Percentiles rank a stretch among this genome's conserved stretches.
These are phyloP conservation scores for Tylopilus plumbeoviolaceoides DNA, from an alignment of 768 basidiomycete species.

Conservation along the genomic window DNA sequence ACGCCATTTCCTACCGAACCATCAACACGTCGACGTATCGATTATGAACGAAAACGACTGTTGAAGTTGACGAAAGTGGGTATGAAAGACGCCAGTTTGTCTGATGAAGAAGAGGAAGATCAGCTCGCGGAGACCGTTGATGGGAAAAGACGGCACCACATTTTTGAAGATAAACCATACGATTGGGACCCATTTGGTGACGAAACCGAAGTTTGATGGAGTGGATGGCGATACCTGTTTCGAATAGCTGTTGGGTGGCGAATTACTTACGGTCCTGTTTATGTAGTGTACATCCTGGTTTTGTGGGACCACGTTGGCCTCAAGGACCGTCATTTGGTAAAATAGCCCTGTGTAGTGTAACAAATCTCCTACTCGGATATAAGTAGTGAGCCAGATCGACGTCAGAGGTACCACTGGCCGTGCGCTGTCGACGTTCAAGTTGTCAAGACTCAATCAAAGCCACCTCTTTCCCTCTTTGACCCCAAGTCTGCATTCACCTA, in stretches of 20 bases:
- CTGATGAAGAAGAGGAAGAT: constrained; percentile 24
- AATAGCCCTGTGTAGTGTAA: too few species aligned
- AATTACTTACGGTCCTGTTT: constrained; percentile 1
- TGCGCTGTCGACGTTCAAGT: too few species aligned
- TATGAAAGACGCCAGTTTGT: constrained; percentile 24
- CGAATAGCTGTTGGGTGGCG: background rate
- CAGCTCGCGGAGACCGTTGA: constrained; percentile 9
- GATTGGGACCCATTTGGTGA: constrained; percentile 25
- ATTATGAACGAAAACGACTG: constrained; percentile 28
- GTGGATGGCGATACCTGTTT: background rate
- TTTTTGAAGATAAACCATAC: constrained; percentile 26
- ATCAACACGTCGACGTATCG: constrained; percentile 27
- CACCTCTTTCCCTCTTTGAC: too few species aligned
- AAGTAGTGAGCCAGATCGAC: too few species aligned
- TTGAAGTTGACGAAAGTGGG: constrained; percentile 27
- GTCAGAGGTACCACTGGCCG: background rate
- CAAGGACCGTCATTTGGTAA: background rate
- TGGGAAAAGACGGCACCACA: constrained; percentile 17
- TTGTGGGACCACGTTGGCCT: background rate
- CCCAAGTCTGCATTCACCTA: too few species aligned
- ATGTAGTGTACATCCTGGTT: constrained; percentile 3
- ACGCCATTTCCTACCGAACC: constrained; percentile 28
- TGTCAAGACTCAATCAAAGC: too few species aligned
- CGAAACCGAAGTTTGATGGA: constrained; percentile 23
- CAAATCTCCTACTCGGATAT: too few species aligned